Evolutionary conservation across 805 yeast species (phyloP).

Genomic region (Teunomyces aglyptinius): DNA sequence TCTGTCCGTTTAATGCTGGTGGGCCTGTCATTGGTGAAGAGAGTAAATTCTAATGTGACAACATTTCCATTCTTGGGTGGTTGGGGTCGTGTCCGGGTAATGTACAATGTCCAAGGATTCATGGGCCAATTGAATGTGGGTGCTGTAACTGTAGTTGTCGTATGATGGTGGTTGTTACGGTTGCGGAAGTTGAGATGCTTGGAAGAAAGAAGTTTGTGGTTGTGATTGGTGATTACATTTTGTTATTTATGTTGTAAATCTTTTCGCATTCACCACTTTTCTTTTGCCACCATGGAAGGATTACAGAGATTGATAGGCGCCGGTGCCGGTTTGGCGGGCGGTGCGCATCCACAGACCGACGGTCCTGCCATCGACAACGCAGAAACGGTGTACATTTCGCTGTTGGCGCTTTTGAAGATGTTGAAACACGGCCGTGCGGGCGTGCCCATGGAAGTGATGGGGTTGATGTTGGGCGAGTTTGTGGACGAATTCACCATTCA

Average conservation of each 20-base stretch:
- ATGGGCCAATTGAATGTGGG: too few species aligned
- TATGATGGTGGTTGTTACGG: too few species aligned
- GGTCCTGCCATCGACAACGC: constrained; percentile 89
- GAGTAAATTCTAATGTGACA: too few species aligned
- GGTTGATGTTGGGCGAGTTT: constrained; percentile 96
- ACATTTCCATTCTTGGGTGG: too few species aligned
- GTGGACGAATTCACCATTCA: constrained; percentile 96
- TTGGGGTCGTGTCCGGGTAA: too few species aligned
- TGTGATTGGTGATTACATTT: too few species aligned
- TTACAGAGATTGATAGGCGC: constrained; percentile 47
- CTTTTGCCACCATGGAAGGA: constrained; percentile 39
- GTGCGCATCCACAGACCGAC: constrained; percentile 52
- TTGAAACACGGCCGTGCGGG: constrained; percentile 95
- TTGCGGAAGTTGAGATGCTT: too few species aligned
- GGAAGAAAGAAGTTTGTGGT: too few species aligned
- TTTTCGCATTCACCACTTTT: background rate
- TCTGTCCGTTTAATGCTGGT: constrained; percentile 29
- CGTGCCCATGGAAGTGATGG: constrained; percentile 84
- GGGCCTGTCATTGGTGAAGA: constrained; percentile 13
- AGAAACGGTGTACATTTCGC: constrained; percentile 94
- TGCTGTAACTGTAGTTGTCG: too few species aligned
- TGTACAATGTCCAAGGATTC: too few species aligned
- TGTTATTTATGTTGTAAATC: too few species aligned
- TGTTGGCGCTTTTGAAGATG: constrained; percentile 93
- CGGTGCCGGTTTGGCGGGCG: constrained; percentile 44